Evolutionary conservation across 2,329 filamentous ascomycete genomes (phyloP).

Genomic region (Apiospora arundinis): DNA sequence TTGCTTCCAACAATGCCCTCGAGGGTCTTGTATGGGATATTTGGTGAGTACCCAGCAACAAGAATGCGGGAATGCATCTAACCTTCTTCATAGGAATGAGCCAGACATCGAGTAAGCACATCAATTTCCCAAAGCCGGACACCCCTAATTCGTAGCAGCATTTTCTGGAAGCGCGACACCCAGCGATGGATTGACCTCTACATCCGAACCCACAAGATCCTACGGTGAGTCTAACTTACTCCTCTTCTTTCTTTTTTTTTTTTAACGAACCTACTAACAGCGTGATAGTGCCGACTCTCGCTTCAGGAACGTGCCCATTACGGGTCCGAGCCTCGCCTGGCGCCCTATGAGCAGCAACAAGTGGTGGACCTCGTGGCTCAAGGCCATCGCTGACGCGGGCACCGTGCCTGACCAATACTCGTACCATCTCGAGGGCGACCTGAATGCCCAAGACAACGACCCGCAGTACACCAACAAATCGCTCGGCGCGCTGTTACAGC

Average conservation of each 20-base stretch:
- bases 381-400: slow-evolving; percentile 22
- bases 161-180: slow-evolving; percentile 23
- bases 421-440: slow-evolving; percentile 25
- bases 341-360: slow-evolving; percentile 22
- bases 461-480: slow-evolving; percentile 26
- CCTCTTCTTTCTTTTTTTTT: too few species aligned
- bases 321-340: slow-evolving; percentile 21
- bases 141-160: neutral
- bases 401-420: slow-evolving; percentile 26
- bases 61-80: neutral
- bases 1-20: slow-evolving; percentile 38
- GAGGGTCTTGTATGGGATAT: slow-evolving; percentile 28
- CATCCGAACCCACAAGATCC: slow-evolving; percentile 24
- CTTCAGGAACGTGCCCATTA: slow-evolving; percentile 21
- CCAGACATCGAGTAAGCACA: neutral
- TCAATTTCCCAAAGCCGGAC: too few species aligned
- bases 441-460: slow-evolving; percentile 20
- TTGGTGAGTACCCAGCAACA: slow-evolving; percentile 18
- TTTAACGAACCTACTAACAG: neutral
- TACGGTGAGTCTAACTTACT: slow-evolving; percentile 11
- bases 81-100: neutral
- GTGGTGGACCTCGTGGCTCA: slow-evolving; percentile 26
- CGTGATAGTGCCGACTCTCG: slow-evolving; percentile 22
- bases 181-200: slow-evolving; percentile 26
- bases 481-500: slow-evolving; percentile 20